Evolutionary conservation across 805 yeast species (phyloP).

Genomic region (Candida xiaguanensis): DNA sequence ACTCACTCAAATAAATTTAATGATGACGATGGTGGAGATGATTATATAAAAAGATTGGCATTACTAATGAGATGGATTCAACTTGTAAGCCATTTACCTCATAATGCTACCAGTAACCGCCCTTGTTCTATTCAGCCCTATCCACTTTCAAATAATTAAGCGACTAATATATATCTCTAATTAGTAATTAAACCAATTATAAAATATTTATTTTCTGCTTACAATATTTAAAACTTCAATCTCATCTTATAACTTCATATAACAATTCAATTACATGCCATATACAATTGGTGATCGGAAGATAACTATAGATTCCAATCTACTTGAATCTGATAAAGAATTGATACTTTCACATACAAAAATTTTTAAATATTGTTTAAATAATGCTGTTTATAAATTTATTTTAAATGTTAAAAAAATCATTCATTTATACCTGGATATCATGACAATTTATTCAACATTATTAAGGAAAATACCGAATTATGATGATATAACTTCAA

Average conservation of each 20-base stretch:
- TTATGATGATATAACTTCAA: constrained; percentile 37
- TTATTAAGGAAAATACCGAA: constrained; percentile 35
- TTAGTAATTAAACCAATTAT: not conserved
- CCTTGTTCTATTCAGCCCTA: too few relatives aligned
- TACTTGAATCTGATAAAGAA: constrained; percentile 20
- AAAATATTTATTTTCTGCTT: not conserved
- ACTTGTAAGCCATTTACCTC: too few relatives aligned
- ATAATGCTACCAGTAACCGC: too few relatives aligned
- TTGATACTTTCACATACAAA: constrained; percentile 25
- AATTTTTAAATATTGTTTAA: constrained; percentile 32
- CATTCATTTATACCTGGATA: constrained; percentile 35
- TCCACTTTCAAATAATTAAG: too few relatives aligned
- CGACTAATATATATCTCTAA: too few relatives aligned
- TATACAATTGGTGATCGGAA: constrained; percentile 36
- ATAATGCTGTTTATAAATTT: constrained; percentile 23
- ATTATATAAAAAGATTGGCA: too few relatives aligned
- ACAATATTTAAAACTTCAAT: too few relatives aligned
- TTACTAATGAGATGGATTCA: too few relatives aligned
- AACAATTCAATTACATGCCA: too few relatives aligned
- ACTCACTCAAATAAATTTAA: too few relatives aligned
- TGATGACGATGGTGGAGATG: too few relatives aligned
- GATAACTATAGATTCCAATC: constrained; percentile 20
- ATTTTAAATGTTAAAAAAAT: constrained; percentile 27
- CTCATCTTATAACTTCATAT: too few relatives aligned
- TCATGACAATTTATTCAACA: constrained; percentile 37